Conservation (phyloP, 1,284 basidiomycete species). For the Golubevia sp. region DNA sequence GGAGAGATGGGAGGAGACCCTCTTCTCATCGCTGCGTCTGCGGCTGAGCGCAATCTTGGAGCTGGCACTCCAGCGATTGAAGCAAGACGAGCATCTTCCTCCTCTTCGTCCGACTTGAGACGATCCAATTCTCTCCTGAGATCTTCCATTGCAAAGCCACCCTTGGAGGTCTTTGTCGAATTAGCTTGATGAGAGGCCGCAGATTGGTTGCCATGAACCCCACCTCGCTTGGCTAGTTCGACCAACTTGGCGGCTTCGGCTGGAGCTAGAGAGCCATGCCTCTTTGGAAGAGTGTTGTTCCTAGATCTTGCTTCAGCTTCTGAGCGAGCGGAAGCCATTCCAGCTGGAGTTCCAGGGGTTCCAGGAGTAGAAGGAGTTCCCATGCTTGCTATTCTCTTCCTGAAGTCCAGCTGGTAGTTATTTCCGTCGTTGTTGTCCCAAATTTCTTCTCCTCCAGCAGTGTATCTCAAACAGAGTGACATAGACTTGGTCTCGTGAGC, state of each 20-base stretch:
- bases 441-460: slow-evolving; percentile 73
- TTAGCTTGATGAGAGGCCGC: no score
- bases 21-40: slow-evolving; percentile 19
- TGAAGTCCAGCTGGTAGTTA: slow-evolving; percentile 75
- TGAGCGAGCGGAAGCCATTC: slow-evolving; percentile 12
- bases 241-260: slow-evolving; percentile 37
- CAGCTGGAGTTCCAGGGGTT: slow-evolving; percentile 6
- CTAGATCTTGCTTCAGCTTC: slow-evolving; percentile 15
- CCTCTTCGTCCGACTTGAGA: slow-evolving; percentile 64
- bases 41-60: slow-evolving; percentile 13
- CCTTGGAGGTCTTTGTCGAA: no score
- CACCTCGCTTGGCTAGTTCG: slow-evolving; percentile 35
- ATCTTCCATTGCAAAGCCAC: slow-evolving; percentile 59
- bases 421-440: slow-evolving; percentile 89
- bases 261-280: slow-evolving; percentile 30
- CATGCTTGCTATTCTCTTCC: slow-evolving; percentile 29
- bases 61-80: slow-evolving; percentile 10
- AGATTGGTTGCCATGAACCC: slow-evolving; percentile 40
- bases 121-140: slow-evolving; percentile 65
- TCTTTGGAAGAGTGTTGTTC: slow-evolving; percentile 50
- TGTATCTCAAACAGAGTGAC: slow-evolving; percentile 79
- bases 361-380: slow-evolving; percentile 45
- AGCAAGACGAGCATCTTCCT: slow-evolving; percentile 39
- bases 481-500: slow-evolving; percentile 83
- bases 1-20: slow-evolving; percentile 43